Evolutionary conservation across 345 rosid genomes (phyloP).

Genomic region (Ricinus communis): DNA sequence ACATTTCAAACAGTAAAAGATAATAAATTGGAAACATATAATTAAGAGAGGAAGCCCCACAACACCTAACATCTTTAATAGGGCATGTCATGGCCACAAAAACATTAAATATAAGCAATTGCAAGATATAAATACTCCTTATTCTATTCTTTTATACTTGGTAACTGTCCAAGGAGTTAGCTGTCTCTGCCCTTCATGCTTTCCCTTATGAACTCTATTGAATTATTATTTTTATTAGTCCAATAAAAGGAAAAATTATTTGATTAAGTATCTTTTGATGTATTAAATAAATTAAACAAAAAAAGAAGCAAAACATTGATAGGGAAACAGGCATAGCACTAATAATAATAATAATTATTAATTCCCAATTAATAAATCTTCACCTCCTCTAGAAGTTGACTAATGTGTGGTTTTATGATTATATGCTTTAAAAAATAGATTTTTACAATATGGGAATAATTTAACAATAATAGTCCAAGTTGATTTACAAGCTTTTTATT

Average conservation of each 20-base stretch:
- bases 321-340: too few species aligned
- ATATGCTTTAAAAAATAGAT: too few species aligned
- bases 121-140: neutral
- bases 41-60: conserved; percentile 13
- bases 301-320: too few species aligned
- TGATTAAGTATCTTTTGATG: neutral
- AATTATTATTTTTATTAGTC: neutral
- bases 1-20: neutral
- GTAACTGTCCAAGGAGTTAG: neutral
- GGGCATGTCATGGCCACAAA: neutral
- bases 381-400: neutral
- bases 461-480: too few species aligned
- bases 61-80: conserved; percentile 11
- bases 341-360: too few species aligned
- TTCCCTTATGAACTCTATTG: neutral
- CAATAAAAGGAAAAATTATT: neutral
- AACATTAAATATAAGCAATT: neutral
- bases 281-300: neutral
- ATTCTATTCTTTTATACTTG: neutral
- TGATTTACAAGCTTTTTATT: neutral
- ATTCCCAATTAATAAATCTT: too few species aligned
- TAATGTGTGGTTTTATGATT: neutral
- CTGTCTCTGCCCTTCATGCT: neutral
- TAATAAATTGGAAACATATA: neutral
- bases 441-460: neutral